Conservation (phyloP, 495 filamentous ascomycete genomes). For the Lepraria neglecta region DNA sequence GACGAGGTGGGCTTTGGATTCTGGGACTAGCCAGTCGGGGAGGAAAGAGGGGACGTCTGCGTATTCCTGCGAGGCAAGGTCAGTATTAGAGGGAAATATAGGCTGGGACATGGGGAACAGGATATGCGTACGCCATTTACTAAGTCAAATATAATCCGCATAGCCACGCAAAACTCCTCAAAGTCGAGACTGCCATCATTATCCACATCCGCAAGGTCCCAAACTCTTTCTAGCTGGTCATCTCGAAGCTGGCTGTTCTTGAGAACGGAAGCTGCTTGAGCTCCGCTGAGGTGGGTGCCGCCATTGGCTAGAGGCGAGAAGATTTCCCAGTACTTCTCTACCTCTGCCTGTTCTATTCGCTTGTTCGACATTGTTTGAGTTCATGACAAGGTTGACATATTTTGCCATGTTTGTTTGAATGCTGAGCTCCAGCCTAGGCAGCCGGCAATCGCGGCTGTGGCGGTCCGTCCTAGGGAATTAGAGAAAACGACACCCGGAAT, state of each 20-base stretch:
- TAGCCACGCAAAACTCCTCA: constrained; percentile 98
- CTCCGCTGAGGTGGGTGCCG: constrained; percentile 76
- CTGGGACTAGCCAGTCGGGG: constrained; percentile 94
- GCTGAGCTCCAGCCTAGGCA: no score
- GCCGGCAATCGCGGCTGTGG: no score
- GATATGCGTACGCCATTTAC: constrained; percentile 75
- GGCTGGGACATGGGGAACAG: neutral
- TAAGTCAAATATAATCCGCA: constrained; percentile 93
- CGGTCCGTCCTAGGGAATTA: no score
- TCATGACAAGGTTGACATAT: neutral
- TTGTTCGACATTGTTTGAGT: constrained; percentile 59
- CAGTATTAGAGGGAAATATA: neutral
- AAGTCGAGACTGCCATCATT: constrained; percentile 95
- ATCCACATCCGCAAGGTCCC: constrained; percentile 96
- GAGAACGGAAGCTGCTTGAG: constrained; percentile 86
- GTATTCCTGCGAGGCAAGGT: constrained; percentile 58
- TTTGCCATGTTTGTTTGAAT: no score
- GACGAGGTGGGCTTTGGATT: constrained; percentile 93
- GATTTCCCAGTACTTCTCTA: constrained; percentile 99
- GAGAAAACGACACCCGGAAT: no score
- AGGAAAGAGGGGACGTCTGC: constrained; percentile 72
- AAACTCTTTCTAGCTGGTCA: constrained; percentile 92
- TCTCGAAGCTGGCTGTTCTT: constrained; percentile 91
- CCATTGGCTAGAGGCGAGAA: constrained; percentile 78
- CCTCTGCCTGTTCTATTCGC: constrained; percentile 88